These are phyloP conservation scores for Phaeolepiota aurea DNA, from an alignment of 768 basidiomycete genomes.

Conservation along the genomic window DNA sequence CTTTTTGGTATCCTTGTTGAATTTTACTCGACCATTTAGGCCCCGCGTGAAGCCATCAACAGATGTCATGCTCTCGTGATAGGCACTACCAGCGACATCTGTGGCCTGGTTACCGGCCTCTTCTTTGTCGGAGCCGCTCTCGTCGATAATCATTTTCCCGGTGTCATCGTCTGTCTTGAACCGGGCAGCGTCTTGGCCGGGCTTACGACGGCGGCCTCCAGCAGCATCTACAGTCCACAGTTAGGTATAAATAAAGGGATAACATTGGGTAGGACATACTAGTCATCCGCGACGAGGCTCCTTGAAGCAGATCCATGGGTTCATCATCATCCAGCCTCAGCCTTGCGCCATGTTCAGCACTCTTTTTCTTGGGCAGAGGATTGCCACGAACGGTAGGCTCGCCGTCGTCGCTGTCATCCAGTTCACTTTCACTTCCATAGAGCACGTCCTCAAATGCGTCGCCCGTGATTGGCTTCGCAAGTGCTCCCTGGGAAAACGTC, in stretches of 20 bases:
- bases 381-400: slow-evolving; percentile 19
- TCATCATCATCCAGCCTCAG: slow-evolving; percentile 85
- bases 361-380: slow-evolving; percentile 22
- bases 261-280: slow-evolving; percentile 36
- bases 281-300: slow-evolving; percentile 61
- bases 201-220: slow-evolving; percentile 54
- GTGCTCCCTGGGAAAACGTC: slow-evolving; percentile 25
- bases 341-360: slow-evolving; percentile 38
- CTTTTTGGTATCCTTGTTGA: slow-evolving; percentile 97
- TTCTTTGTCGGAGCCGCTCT: slow-evolving; percentile 39
- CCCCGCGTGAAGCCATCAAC: slow-evolving; percentile 88
- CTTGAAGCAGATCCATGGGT: slow-evolving; percentile 90
- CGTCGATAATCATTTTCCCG: slow-evolving; percentile 73
- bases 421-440: slow-evolving; percentile 93
- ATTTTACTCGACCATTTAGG: slow-evolving; percentile 78
- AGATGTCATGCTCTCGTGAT: slow-evolving; percentile 74
- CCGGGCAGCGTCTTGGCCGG: slow-evolving; percentile 75
- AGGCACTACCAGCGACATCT: slow-evolving; percentile 69
- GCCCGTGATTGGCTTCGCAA: slow-evolving; percentile 48
- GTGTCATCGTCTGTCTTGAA: slow-evolving; percentile 86
- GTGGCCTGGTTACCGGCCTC: slow-evolving; percentile 28
- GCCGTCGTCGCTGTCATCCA: slow-evolving; percentile 65
- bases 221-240: slow-evolving; percentile 36
- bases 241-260: slow-evolving; percentile 1
- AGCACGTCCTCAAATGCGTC: slow-evolving; percentile 96